Evolutionary conservation across 106 monocot species (phyloP).

Genomic region (Acorus gramineus): DNA sequence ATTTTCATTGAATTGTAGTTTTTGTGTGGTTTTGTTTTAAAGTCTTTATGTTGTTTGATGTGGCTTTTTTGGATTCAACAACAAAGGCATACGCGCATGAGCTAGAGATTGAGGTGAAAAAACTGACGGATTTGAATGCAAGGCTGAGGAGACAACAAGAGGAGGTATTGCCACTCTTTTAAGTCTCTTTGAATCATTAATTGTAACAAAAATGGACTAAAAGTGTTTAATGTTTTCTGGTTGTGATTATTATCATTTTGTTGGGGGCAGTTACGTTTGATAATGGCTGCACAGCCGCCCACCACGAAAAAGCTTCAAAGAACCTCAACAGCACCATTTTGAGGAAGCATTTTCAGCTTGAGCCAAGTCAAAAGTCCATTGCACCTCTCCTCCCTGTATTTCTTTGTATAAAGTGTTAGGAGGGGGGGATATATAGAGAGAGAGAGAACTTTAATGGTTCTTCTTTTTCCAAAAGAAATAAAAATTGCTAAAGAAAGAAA

Average conservation of each 20-base stretch:
- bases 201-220: not conserved
- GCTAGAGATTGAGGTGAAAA: constrained; percentile 38
- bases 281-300: no score
- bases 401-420: not conserved
- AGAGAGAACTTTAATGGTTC: not conserved
- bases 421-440: not conserved
- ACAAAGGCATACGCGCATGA: constrained; percentile 48
- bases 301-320: no score
- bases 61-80: no score
- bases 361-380: not conserved
- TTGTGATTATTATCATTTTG: not conserved
- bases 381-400: not conserved
- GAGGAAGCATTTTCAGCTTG: not conserved
- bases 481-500: no score
- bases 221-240: not conserved
- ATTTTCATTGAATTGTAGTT: not conserved
- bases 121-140: constrained; percentile 32
- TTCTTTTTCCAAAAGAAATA: not conserved
- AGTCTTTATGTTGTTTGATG: no score
- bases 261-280: constrained; percentile 19
- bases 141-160: constrained; percentile 37
- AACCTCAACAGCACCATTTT: not conserved
- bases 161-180: constrained; percentile 20
- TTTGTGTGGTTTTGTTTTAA: not conserved
- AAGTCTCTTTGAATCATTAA: no score